Evolutionary conservation across 164 flowering plant species (phyloP), one percentile per base, ranked within the genome.

Genomic region (Annona cherimola): DNA sequence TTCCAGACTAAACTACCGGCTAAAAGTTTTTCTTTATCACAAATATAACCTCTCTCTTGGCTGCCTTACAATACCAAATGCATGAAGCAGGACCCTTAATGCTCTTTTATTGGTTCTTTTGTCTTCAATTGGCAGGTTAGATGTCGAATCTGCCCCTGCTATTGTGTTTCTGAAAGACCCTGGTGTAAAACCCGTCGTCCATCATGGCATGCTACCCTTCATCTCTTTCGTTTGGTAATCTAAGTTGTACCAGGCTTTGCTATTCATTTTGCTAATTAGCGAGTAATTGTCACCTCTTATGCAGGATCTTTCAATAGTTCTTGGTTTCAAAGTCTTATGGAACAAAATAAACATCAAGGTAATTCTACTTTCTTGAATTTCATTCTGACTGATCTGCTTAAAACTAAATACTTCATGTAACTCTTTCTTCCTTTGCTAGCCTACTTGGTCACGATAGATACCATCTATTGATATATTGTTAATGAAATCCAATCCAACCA

Each of bases 91-190:
- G 69, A 66, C 46, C 26, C n/a, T 43, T 71, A 16, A 35, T 14
- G 14, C 59, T 50, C 11, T 73, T 35, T 4, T 26, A 26, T 26
- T 26, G 35, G 35, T 26, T 26, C 35, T 26, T 68, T 20, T 45
- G 62, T n/a, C 4, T 67, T 6, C 18, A 18, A 4, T 67, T 54
- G 59, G 78, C 83, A 93, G 98, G 85, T 87, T 93, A 74, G 94
- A 83, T 71, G 89, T 96, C 76, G 99, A 93, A 72, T 86, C 95
- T 78, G 97, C 99, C 39, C 99, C 99, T 67, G 98, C 99, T 42
- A 76, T 94, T 72, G 94, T 88, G 26, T 76, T 96, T 75, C 18
- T 93, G 78, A 96, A 87, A 78, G 97, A 90, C 77, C 93, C 97
- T 0, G 97, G 97, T 60, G 84, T 85, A 57, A 88, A 89, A 74